A percentile compares a stretch with the other conserved stretches of the same genome.
Conservation (phyloP, 768 basidiomycete species). For the Dacryopinax primogenitus region DNA sequence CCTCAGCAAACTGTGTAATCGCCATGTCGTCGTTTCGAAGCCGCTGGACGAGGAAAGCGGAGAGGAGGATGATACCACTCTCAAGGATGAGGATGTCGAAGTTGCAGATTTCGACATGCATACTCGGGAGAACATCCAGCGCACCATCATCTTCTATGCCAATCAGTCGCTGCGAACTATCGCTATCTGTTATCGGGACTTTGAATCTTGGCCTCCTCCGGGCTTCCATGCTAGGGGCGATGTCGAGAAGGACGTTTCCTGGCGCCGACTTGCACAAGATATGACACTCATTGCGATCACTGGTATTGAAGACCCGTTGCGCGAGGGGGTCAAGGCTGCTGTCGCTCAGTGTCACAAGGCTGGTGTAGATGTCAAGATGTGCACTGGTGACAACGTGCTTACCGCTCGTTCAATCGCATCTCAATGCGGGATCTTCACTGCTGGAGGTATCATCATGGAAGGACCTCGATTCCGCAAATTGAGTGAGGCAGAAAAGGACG, state of each 20-base stretch:
- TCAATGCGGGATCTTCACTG: conserved; percentile 89
- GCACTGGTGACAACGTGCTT: conserved; percentile 93
- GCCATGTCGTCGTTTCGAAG: conserved; percentile 54
- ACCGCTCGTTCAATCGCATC: conserved; percentile 91
- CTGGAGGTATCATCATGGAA: conserved; percentile 96
- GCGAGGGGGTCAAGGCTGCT: conserved; percentile 76
- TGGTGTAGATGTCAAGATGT: conserved; percentile 94
- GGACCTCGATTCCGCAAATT: conserved; percentile 85
- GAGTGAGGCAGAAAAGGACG: conserved; percentile 51
- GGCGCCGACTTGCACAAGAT: conserved; percentile 51
- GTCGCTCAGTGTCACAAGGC: conserved; percentile 78
- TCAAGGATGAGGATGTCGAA: conserved; percentile 34
- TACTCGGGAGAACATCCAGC: conserved; percentile 66
- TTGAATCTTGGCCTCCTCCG: conserved; percentile 69
- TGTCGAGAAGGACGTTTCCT: conserved; percentile 51
- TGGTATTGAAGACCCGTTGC: conserved; percentile 93
- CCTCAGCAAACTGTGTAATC: conserved; percentile 58
- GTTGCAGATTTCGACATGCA: conserved; percentile 50
- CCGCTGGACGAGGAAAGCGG: conserved; percentile 24
- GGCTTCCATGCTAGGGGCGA: conserved; percentile 26
- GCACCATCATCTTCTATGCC: conserved; percentile 96
- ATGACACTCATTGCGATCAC: conserved; percentile 79
- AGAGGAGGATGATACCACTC: conserved; percentile 13
- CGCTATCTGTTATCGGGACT: conserved; percentile 84
- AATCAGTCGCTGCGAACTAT: conserved; percentile 92